Evolutionary conservation across 1,284 basidiomycete genomes (phyloP).

Genomic region (Anthracocystis setariae): DNA sequence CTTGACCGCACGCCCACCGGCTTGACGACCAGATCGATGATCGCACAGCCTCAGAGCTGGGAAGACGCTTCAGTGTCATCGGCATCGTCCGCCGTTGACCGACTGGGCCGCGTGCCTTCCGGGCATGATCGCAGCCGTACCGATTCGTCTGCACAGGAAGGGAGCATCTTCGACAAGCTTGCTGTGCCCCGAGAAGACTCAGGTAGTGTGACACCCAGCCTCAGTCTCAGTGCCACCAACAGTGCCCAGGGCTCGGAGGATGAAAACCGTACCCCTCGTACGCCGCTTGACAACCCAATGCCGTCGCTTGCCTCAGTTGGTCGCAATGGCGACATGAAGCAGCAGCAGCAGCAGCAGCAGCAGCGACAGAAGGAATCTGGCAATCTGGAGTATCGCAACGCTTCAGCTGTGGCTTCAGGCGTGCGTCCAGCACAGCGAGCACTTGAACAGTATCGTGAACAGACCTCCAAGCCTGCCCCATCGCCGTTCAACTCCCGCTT

Average conservation of each 20-base stretch:
- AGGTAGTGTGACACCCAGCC: constrained; percentile 34
- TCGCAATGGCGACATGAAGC: constrained; percentile 7
- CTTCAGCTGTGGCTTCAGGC: constrained; percentile 3
- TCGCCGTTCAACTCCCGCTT: constrained; percentile 15
- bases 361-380: not conserved
- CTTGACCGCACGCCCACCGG: constrained; percentile 39
- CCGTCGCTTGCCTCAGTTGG: constrained; percentile 9
- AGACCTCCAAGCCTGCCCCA: constrained; percentile 6
- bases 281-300: constrained; percentile 35
- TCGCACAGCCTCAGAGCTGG: constrained; percentile 35
- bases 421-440: constrained; percentile 44
- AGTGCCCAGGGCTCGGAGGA: constrained; percentile 48
- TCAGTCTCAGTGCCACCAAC: constrained; percentile 42
- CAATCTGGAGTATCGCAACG: constrained; percentile 12
- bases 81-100: constrained; percentile 6
- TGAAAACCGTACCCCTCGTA: constrained; percentile 35
- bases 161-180: constrained; percentile 44
- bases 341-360: constrained; percentile 5
- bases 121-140: constrained; percentile 21
- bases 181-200: constrained; percentile 38
- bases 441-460: constrained; percentile 40
- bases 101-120: constrained; percentile 1
- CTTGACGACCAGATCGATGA: constrained; percentile 44
- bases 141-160: constrained; percentile 31
- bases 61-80: constrained; percentile 17